A percentile compares a stretch with the other conserved stretches of the same genome.
These are phyloP conservation scores for Rhododendron molle DNA, from an alignment of 148 eudicot species.

Conservation along the genomic window DNA sequence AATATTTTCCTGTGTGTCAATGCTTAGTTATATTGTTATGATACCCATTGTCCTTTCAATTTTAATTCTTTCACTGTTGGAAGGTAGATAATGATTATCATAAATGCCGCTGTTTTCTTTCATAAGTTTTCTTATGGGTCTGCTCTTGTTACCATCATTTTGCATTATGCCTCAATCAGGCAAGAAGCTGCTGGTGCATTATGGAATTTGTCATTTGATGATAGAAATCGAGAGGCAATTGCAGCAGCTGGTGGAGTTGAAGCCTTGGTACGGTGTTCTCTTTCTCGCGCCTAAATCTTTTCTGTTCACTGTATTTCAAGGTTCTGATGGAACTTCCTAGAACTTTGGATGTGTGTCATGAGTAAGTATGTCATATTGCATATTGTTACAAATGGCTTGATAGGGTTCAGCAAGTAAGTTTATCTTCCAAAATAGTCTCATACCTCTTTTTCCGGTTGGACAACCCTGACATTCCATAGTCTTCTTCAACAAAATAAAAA, in stretches of 20 bases:
- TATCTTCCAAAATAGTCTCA: neutral
- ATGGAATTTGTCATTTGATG: conserved; percentile 97
- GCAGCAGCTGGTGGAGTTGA: conserved; percentile 95
- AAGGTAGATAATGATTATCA: neutral
- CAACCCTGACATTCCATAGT: neutral
- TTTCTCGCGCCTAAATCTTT: conserved; percentile 2
- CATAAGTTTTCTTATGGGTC: neutral
- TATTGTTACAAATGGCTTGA: neutral
- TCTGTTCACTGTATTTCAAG: neutral
- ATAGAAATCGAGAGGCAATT: conserved; percentile 91
- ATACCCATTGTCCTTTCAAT: neutral
- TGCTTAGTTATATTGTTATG: neutral
- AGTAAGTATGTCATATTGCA: neutral
- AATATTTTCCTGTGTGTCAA: neutral
- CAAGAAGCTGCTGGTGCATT: conserved; percentile 99
- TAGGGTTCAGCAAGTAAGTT: neutral
- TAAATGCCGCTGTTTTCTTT: neutral
- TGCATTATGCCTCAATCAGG: conserved; percentile 36
- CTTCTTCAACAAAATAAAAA: neutral
- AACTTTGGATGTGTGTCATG: neutral
- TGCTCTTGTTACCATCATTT: neutral
- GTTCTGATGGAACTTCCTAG: neutral
- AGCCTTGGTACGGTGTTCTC: conserved; percentile 69
- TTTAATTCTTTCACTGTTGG: neutral
- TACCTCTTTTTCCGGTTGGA: neutral